Percentiles rank a stretch among this genome's conserved stretches.
Conservation (phyloP, 768 basidiomycete genomes). For the Asterophora parasitica region DNA sequence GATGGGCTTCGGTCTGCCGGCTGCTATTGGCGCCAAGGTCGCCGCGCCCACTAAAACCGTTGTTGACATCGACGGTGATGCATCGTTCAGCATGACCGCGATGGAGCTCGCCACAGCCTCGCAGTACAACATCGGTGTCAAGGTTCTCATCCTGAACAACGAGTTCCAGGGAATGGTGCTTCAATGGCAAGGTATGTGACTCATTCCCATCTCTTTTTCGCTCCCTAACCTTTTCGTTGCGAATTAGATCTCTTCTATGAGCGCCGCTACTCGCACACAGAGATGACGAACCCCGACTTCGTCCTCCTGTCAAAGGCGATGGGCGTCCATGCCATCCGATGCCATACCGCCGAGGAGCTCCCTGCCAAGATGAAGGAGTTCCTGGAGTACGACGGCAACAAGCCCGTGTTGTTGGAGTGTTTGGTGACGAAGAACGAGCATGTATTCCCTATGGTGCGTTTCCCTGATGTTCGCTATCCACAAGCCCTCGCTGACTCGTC, state of each 20-base stretch:
- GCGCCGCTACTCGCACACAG: conserved; percentile 92
- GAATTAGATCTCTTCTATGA: conserved; percentile 87
- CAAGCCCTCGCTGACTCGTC: conserved; percentile 6
- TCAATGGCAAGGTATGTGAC: conserved; percentile 88
- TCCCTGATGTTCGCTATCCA: background rate
- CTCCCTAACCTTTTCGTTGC: background rate
- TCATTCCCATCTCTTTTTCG: background rate
- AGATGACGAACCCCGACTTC: conserved; percentile 95
- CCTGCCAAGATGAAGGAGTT: conserved; percentile 98
- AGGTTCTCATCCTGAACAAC: conserved; percentile 90
- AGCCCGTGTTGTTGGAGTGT: conserved; percentile 91
- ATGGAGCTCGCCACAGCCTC: conserved; percentile 97
- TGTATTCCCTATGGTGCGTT: conserved; percentile 82
- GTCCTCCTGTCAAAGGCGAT: conserved; percentile 85
- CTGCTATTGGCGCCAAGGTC: conserved; percentile 96
- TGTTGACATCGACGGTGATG: conserved; percentile 96
- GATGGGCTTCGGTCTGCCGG: conserved; percentile 96
- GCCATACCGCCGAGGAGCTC: conserved; percentile 64
- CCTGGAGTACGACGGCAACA: conserved; percentile 84
- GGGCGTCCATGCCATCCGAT: conserved; percentile 88
- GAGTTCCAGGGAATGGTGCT: conserved; percentile 99
- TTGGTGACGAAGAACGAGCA: conserved; percentile 79
- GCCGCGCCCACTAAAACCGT: conserved; percentile 92
- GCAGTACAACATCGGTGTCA: conserved; percentile 90
- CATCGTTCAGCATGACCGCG: conserved; percentile 98